A percentile compares a stretch with the other conserved stretches of the same genome.
Conservation (phyloP, 352 stramenopile species). For the Phytophthora pisi region DNA sequence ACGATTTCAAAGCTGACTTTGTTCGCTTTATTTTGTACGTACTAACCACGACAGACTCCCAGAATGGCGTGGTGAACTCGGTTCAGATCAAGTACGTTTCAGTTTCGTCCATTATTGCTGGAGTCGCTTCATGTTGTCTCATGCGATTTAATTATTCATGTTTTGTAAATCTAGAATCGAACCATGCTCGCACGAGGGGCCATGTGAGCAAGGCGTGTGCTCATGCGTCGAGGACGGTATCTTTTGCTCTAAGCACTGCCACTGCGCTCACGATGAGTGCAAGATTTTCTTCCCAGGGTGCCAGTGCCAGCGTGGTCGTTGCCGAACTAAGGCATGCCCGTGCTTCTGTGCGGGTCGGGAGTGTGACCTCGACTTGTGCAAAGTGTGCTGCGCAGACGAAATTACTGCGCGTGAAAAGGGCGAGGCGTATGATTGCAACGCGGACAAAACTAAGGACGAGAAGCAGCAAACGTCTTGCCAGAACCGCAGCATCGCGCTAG, state of each 20-base stretch:
- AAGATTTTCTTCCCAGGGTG: constrained; percentile 92
- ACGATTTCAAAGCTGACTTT: constrained; percentile 8
- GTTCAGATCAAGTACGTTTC: constrained; percentile 57
- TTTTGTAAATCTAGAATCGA: constrained; percentile 55
- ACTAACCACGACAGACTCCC: constrained; percentile 30
- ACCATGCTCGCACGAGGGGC: constrained; percentile 85
- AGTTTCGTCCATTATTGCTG: background rate
- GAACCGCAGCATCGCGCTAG: constrained; percentile 63
- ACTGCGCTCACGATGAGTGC: constrained; percentile 77
- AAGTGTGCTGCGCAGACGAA: constrained; percentile 70
- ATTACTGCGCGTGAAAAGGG: constrained; percentile 30
- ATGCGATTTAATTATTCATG: background rate
- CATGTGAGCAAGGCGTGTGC: constrained; percentile 87
- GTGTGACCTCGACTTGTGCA: constrained; percentile 94
- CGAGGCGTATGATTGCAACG: constrained; percentile 23
- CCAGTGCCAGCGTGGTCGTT: constrained; percentile 82
- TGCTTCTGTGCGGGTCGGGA: constrained; percentile 92
- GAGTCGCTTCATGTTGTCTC: background rate
- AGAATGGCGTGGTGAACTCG: constrained; percentile 51
- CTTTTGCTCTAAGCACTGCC: constrained; percentile 94
- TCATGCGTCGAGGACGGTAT: constrained; percentile 85
- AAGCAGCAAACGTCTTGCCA: constrained; percentile 56
- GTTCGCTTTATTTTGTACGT: constrained; percentile 7
- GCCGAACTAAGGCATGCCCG: constrained; percentile 85
- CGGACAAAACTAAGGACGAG: constrained; percentile 19